These are phyloP conservation scores for Ogataea allantospora DNA, from an alignment of 805 yeast species.

Conservation along the genomic window DNA sequence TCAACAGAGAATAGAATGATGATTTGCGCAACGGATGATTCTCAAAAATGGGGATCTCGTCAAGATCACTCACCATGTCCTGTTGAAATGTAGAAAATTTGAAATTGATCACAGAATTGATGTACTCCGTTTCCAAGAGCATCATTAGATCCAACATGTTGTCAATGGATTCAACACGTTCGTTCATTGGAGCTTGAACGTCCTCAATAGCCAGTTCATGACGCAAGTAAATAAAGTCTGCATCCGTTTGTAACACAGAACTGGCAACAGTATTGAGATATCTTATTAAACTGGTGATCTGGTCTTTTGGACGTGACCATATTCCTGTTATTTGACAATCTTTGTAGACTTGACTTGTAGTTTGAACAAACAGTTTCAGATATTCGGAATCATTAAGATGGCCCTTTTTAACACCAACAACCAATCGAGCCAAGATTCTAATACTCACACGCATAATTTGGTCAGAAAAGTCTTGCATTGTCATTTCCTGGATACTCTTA, in stretches of 20 bases:
- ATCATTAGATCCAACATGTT: constrained; percentile 21
- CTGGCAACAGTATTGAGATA: constrained; percentile 28
- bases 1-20: constrained; percentile 19
- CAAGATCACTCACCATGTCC: constrained; percentile 18
- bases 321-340: constrained; percentile 5
- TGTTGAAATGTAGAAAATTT: constrained; percentile 12
- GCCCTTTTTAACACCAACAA: constrained; percentile 16
- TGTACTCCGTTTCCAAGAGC: constrained; percentile 24
- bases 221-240: constrained; percentile 22
- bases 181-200: constrained; percentile 22
- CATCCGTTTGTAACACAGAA: constrained; percentile 13
- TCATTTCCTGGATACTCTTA: constrained; percentile 15
- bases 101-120: constrained; percentile 17
- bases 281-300: constrained; percentile 19
- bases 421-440: constrained; percentile 22
- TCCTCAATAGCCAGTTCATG: constrained; percentile 23
- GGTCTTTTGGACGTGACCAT: constrained; percentile 12
- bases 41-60: constrained; percentile 13
- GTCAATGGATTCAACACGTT: constrained; percentile 26
- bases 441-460: constrained; percentile 20
- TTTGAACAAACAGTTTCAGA: constrained; percentile 16
- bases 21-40: constrained; percentile 14
- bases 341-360: constrained; percentile 21
- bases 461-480: constrained; percentile 18
- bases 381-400: not conserved